Conservation (phyloP, 164 flowering plant genomes). For the Santalum album region DNA sequence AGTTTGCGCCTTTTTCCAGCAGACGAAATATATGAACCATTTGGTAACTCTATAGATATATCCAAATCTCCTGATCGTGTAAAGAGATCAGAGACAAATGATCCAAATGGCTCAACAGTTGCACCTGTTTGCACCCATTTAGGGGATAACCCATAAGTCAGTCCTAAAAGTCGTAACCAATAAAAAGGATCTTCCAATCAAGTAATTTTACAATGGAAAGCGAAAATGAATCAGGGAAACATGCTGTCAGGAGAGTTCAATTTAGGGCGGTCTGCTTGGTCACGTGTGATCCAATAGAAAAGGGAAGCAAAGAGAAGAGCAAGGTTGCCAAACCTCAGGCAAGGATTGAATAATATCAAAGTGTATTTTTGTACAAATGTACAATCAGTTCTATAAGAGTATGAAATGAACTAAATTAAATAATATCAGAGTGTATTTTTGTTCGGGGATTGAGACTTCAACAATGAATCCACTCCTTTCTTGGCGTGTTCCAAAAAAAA, state of each 20-base stretch:
- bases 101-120: conserved; percentile 89
- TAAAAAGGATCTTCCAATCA: not conserved
- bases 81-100: conserved; percentile 82
- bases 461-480: too few relatives aligned
- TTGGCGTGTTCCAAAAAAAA: too few relatives aligned
- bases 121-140: conserved; percentile 47
- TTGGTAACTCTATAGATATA: conserved; percentile 58
- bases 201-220: not conserved
- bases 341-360: too few relatives aligned
- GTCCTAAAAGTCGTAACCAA: not conserved
- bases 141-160: not conserved
- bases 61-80: conserved; percentile 84
- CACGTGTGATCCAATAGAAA: too few relatives aligned
- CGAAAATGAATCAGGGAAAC: not conserved
- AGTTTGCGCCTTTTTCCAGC: conserved; percentile 48
- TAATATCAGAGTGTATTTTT: too few relatives aligned
- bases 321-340: too few relatives aligned
- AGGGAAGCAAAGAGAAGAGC: too few relatives aligned
- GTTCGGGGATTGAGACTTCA: too few relatives aligned
- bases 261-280: not conserved
- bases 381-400: too few relatives aligned
- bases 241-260: not conserved
- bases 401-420: too few relatives aligned
- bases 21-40: conserved; percentile 36
- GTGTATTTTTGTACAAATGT: too few relatives aligned